These are phyloP conservation scores for Candida ficus DNA, from an alignment of 805 yeast species.

Conservation along the genomic window DNA sequence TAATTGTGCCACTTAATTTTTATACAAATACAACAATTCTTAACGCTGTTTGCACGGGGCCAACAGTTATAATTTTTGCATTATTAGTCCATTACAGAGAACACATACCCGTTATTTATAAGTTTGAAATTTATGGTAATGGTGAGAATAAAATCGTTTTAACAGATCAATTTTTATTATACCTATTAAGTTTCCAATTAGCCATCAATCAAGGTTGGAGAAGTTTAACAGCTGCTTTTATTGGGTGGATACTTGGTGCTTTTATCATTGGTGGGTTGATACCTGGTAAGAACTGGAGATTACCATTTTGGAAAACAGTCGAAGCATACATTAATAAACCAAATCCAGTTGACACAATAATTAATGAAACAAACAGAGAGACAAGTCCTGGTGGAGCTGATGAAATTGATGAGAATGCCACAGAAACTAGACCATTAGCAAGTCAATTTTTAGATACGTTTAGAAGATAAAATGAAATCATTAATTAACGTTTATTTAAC, in stretches of 20 bases:
- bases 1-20: conserved; percentile 15
- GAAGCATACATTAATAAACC: conserved; percentile 2
- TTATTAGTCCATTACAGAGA: conserved; percentile 31
- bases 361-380: conserved; percentile 8
- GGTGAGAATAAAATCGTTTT: conserved; percentile 14
- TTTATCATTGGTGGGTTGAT: conserved; percentile 29
- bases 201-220: conserved; percentile 26
- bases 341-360: conserved; percentile 5
- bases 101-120: conserved; percentile 35
- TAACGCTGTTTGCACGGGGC: conserved; percentile 25
- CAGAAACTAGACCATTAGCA: conserved; percentile 38
- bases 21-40: conserved; percentile 16
- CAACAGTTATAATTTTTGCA: conserved; percentile 30
- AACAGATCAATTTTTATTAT: conserved; percentile 32
- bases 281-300: conserved; percentile 35
- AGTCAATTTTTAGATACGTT: conserved; percentile 44
- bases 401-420: conserved; percentile 20
- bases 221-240: conserved; percentile 23
- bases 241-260: conserved; percentile 36
- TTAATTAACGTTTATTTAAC: neutral
- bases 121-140: conserved; percentile 26
- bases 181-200: conserved; percentile 29
- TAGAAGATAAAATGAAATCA: conserved; percentile 25
- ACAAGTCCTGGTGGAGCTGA: conserved; percentile 17
- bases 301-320: conserved; percentile 25